Conservation (phyloP, 2,329 filamentous ascomycete species). For the Cladophialophora chaetospira region DNA sequence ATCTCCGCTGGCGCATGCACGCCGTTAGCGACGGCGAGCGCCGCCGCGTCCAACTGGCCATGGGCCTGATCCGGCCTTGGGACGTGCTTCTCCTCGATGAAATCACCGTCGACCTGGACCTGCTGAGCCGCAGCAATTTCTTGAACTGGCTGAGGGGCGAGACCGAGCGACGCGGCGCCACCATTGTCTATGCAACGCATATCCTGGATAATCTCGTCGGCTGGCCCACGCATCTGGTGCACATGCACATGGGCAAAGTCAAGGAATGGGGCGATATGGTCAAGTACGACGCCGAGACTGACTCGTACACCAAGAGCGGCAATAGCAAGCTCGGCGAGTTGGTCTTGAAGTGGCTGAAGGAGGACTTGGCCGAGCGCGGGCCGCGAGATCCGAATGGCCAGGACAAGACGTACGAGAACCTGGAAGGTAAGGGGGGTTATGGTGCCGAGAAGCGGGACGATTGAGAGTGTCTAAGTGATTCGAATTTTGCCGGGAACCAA, state of each 20-base stretch:
- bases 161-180: slow-evolving; percentile 79
- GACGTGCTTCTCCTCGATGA: slow-evolving; percentile 88
- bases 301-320: slow-evolving; percentile 49
- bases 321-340: slow-evolving; percentile 86
- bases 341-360: slow-evolving; percentile 81
- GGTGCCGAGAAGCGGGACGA: slow-evolving; percentile 53
- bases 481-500: not conserved
- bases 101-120: slow-evolving; percentile 94
- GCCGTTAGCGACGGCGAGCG: slow-evolving; percentile 92
- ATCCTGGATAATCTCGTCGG: slow-evolving; percentile 92
- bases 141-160: slow-evolving; percentile 82
- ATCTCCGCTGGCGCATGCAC: slow-evolving; percentile 91
- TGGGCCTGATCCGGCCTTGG: slow-evolving; percentile 93
- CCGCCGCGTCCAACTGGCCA: slow-evolving; percentile 87
- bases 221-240: slow-evolving; percentile 94
- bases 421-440: slow-evolving; percentile 65
- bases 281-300: slow-evolving; percentile 56
- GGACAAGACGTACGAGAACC: slow-evolving; percentile 54
- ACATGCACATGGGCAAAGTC: slow-evolving; percentile 88
- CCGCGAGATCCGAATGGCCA: slow-evolving; percentile 37
- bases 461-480: not conserved
- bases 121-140: slow-evolving; percentile 82
- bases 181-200: slow-evolving; percentile 96
- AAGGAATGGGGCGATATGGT: slow-evolving; percentile 82
- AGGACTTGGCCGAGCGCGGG: slow-evolving; percentile 32